Evolutionary conservation across 2,329 filamentous ascomycete species (phyloP), one percentile per base, ranked within the genome.

Genomic region (Ophiobolus disseminans): DNA sequence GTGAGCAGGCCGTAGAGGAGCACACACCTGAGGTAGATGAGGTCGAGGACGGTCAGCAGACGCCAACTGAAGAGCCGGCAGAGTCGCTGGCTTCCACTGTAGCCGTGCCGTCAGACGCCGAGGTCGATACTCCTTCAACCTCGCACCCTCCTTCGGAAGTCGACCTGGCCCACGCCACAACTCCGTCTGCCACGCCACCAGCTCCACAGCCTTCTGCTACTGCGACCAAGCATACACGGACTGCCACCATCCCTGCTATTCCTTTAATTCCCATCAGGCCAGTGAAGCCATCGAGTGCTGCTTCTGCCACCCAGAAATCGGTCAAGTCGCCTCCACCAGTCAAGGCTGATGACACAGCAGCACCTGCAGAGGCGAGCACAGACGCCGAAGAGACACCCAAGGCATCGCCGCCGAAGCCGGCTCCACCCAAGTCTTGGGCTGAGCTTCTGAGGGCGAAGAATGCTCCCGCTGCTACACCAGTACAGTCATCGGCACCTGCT

Each of bases 381-480:
- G 57, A 42, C 23, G 50, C 59, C 13, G 74, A 75, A 19, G 69
- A 74, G 31, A 56, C 73, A 13, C 56, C 69, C 4, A 77, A 77
- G 38, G 67, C 73, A 52, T 70, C 76, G 1, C 68, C 77, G 40
- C 68, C 73, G n/a, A 74, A 78, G 36, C 74, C 78, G n/a, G 80
- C 82, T 20, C 58, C 72, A 7, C 76, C 76, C 8, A 80, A 86
- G 63, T 86, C 84, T 1, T 90, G 87, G 87, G 85, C 87, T 20
- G 86, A 87, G 55, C 76, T 90, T 35, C 80, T 90, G 42, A 80
- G 84, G 43, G 74, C 79, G 8, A 80, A 82, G 58, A 72, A 76
- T 39, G 57, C 75, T 36, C 60, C 73, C 37, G 65, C 73, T n/a
- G 45, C 48, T 32, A 44, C 51, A 2, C 58, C 58, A 32, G 36